Conservation (phyloP, 2,329 filamentous ascomycete species). For the Aspergillus candidus region DNA sequence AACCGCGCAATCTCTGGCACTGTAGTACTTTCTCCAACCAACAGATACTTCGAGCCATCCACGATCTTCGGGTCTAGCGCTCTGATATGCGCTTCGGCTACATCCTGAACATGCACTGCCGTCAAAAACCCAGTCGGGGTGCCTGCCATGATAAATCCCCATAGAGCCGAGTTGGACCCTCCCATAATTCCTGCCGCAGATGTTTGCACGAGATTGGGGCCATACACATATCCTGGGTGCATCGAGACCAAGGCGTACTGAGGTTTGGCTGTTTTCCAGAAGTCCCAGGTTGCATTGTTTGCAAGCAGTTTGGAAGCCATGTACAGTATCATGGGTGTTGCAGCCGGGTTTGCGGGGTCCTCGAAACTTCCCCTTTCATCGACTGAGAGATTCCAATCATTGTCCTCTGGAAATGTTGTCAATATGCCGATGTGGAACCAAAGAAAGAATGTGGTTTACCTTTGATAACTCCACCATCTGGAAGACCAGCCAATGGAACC, state of each 20-base stretch:
- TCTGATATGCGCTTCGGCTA: constrained; percentile 22
- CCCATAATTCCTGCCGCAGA: constrained; percentile 8
- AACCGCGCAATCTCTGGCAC: constrained; percentile 15
- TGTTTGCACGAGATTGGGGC: constrained; percentile 17
- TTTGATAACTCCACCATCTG: constrained; percentile 14
- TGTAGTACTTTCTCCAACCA: constrained; percentile 5
- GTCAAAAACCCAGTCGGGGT: background rate
- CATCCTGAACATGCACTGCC: constrained; percentile 21
- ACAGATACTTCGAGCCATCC: constrained; percentile 17
- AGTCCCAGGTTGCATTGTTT: constrained; percentile 17
- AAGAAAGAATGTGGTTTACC: constrained; percentile 3
- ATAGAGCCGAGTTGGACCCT: constrained; percentile 13
- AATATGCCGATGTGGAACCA: background rate
- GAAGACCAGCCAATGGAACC: constrained; percentile 14
- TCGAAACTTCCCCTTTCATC: constrained; percentile 12
- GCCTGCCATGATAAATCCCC: constrained; percentile 12
- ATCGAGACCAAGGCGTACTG: constrained; percentile 18
- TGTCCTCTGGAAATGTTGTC: too few species aligned
- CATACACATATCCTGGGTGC: constrained; percentile 19
- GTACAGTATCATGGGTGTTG: constrained; percentile 17
- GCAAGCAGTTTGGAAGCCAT: constrained; percentile 22
- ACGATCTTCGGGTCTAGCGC: constrained; percentile 13
- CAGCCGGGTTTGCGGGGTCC: constrained; percentile 3
- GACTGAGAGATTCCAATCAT: constrained; percentile 17
- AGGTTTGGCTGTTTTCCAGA: constrained; percentile 11